Evolutionary conservation across 805 yeast genomes (phyloP).

Genomic region (Ogataea dorogensis): DNA sequence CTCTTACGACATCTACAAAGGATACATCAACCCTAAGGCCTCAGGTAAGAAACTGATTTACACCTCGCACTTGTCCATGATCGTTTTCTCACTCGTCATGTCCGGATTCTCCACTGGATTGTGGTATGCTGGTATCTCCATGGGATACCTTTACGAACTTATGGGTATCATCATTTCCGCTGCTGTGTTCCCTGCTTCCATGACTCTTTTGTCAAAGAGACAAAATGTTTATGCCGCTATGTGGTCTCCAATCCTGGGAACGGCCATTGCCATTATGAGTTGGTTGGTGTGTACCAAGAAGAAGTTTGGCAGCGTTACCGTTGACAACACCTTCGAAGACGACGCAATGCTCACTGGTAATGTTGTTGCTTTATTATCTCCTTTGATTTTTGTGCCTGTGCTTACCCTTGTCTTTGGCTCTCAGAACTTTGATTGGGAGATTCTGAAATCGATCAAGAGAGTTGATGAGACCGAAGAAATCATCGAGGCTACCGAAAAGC

Average conservation of each 20-base stretch:
- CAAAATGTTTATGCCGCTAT: slow-evolving; percentile 71
- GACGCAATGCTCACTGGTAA: slow-evolving; percentile 90
- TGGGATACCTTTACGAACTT: slow-evolving; percentile 84
- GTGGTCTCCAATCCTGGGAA: slow-evolving; percentile 75
- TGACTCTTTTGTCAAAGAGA: slow-evolving; percentile 61
- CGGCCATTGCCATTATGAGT: slow-evolving; percentile 67
- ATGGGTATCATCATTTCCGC: slow-evolving; percentile 90
- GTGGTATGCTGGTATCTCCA: slow-evolving; percentile 74
- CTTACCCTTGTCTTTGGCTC: slow-evolving; percentile 63
- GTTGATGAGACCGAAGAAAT: slow-evolving; percentile 74
- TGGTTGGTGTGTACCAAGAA: slow-evolving; percentile 57
- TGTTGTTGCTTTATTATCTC: slow-evolving; percentile 76
- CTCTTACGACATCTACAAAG: slow-evolving; percentile 83
- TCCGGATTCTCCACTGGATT: slow-evolving; percentile 82
- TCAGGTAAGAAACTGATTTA: slow-evolving; percentile 67
- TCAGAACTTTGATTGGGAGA: slow-evolving; percentile 72
- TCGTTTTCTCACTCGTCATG: slow-evolving; percentile 59
- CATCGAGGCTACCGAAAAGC: slow-evolving; percentile 30
- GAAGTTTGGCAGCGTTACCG: slow-evolving; percentile 42
- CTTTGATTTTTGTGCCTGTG: slow-evolving; percentile 62
- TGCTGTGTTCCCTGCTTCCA: slow-evolving; percentile 75
- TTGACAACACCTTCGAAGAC: slow-evolving; percentile 68
- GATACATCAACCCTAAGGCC: slow-evolving; percentile 77
- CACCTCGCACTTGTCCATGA: slow-evolving; percentile 66
- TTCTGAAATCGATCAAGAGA: slow-evolving; percentile 56